Evolutionary conservation across 768 basidiomycete genomes (phyloP).

Genomic region (Mycena galericulata): DNA sequence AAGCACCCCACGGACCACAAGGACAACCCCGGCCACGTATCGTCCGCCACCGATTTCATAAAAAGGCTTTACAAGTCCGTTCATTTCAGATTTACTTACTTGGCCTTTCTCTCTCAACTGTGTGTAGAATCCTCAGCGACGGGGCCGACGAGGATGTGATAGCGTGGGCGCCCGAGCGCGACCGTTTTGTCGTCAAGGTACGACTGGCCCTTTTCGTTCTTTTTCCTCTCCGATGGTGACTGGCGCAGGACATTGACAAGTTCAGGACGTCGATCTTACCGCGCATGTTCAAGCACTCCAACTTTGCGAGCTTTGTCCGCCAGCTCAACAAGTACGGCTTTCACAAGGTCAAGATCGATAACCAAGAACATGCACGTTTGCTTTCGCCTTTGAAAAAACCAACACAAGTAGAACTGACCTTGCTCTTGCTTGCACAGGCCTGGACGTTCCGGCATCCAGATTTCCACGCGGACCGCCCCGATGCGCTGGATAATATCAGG

Average conservation of each 20-base stretch:
- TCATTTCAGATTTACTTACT: neutral
- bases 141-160: slow-evolving; percentile 76
- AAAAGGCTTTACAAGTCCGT: slow-evolving; percentile 92
- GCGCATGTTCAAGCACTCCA: slow-evolving; percentile 93
- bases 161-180: slow-evolving; percentile 84
- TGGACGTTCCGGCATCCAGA: slow-evolving; percentile 72
- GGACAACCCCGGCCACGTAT: too few species aligned
- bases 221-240: neutral
- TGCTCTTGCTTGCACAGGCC: slow-evolving; percentile 46
- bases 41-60: slow-evolving; percentile 85
- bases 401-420: too few species aligned
- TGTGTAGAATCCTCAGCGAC: slow-evolving; percentile 86
- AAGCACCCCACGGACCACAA: too few species aligned
- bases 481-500: slow-evolving; percentile 68
- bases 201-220: neutral
- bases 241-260: slow-evolving; percentile 88
- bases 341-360: slow-evolving; percentile 92
- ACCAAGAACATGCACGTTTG: neutral
- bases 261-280: slow-evolving; percentile 94
- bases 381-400: too few species aligned
- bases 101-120: neutral
- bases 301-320: slow-evolving; percentile 91
- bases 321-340: slow-evolving; percentile 98
- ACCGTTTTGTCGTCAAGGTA: slow-evolving; percentile 91
- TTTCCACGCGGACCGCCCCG: slow-evolving; percentile 64